A percentile compares a stretch with the other conserved stretches of the same genome.
Evolutionary conservation across 352 stramenopile species (phyloP).

Genomic region (Pythium pyrilobum): DNA sequence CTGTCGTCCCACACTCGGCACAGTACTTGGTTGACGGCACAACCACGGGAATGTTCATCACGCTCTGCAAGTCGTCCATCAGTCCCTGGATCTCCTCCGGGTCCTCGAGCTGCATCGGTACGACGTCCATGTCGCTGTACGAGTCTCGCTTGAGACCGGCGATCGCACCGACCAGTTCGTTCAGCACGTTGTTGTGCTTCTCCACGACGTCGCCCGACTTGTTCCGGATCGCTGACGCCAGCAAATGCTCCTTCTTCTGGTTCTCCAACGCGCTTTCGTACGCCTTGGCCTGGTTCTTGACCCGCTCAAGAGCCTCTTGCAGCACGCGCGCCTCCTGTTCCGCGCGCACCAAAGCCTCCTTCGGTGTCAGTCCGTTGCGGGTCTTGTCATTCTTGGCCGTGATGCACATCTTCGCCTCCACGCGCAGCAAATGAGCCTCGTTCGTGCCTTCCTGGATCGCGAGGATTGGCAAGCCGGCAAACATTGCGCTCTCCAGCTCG

Average conservation of each 20-base stretch:
- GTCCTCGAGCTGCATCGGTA: conserved; percentile 53
- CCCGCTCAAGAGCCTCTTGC: conserved; percentile 76
- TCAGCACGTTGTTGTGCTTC: conserved; percentile 80
- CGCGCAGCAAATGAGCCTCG: conserved; percentile 72
- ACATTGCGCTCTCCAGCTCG: conserved; percentile 57
- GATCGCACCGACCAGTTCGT: conserved; percentile 65
- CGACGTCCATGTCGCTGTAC: conserved; percentile 66
- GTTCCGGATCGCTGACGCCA: conserved; percentile 63
- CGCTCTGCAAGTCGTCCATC: conserved; percentile 68
- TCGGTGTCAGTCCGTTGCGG: conserved; percentile 33
- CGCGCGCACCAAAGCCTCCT: conserved; percentile 62
- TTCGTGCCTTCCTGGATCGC: conserved; percentile 73
- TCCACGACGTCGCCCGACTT: conserved; percentile 73
- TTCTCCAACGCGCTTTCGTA: conserved; percentile 78
- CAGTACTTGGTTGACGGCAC: conserved; percentile 75
- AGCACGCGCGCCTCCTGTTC: conserved; percentile 71
- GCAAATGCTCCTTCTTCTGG: conserved; percentile 62
- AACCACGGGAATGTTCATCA: conserved; percentile 79
- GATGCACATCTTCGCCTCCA: conserved; percentile 81
- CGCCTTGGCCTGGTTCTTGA: conserved; percentile 80
- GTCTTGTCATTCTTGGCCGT: conserved; percentile 41
- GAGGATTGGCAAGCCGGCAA: conserved; percentile 68
- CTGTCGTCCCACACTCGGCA: conserved; percentile 67
- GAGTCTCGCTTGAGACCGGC: conserved; percentile 71
- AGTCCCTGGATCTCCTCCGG: conserved; percentile 58